These are phyloP conservation scores for Candida chilensis DNA, from an alignment of 805 yeast species.

Conservation along the genomic window DNA sequence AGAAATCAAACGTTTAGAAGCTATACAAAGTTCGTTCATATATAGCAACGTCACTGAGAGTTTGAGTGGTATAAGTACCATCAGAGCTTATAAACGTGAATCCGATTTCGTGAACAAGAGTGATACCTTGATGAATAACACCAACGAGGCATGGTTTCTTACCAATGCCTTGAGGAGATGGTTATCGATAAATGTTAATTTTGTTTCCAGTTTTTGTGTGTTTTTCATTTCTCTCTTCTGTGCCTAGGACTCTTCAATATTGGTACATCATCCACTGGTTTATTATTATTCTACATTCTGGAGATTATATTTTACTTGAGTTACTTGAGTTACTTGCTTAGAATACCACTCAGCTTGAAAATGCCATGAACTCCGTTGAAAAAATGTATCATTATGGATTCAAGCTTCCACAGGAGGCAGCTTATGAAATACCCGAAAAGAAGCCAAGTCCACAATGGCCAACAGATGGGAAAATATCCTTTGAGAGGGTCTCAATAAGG, in stretches of 20 bases:
- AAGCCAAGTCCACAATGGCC: slow-evolving; percentile 44
- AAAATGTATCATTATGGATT: slow-evolving; percentile 59
- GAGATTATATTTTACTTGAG: slow-evolving; percentile 46
- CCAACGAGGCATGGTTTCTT: slow-evolving; percentile 61
- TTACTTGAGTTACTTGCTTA: no score
- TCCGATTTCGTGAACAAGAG: slow-evolving; percentile 39
- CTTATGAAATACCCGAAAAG: slow-evolving; percentile 25
- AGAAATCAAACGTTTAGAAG: slow-evolving; percentile 71
- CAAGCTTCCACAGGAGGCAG: slow-evolving; percentile 59
- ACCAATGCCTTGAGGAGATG: slow-evolving; percentile 66
- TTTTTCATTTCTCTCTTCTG: slow-evolving; percentile 50
- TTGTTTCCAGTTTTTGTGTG: slow-evolving; percentile 40
- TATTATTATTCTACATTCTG: slow-evolving; percentile 54
- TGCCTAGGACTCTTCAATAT: slow-evolving; percentile 52
- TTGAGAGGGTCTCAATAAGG: slow-evolving; percentile 39
- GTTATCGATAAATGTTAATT: slow-evolving; percentile 56
- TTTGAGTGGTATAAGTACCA: slow-evolving; percentile 55
- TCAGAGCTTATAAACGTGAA: slow-evolving; percentile 46
- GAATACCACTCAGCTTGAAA: slow-evolving; percentile 67
- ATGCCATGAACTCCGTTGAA: slow-evolving; percentile 72
- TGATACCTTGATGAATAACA: slow-evolving; percentile 36
- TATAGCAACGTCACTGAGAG: slow-evolving; percentile 67
- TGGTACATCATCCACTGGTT: slow-evolving; percentile 56
- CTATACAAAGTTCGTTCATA: slow-evolving; percentile 59
- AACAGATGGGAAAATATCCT: slow-evolving; percentile 31